These are phyloP conservation scores for Asterella californica DNA, from an alignment of 225 moss, liverwort and hornwort genomes.

Conservation along the genomic window DNA sequence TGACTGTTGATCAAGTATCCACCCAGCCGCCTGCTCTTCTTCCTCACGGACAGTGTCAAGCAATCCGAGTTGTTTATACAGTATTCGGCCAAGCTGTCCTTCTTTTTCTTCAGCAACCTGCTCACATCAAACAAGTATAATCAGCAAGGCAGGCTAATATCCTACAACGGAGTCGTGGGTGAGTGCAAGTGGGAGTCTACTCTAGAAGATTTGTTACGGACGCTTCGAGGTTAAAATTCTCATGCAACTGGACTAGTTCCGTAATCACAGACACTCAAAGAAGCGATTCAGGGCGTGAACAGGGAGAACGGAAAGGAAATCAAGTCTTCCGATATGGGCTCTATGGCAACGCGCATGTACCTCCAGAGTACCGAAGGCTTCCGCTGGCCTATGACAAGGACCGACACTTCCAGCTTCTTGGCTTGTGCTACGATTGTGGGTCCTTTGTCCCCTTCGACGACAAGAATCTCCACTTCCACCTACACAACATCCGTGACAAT, in stretches of 20 bases:
- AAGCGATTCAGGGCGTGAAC: neutral
- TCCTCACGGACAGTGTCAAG: constrained; percentile 43
- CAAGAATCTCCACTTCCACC: constrained; percentile 47
- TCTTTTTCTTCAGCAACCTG: constrained; percentile 42
- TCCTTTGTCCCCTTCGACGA: constrained; percentile 46
- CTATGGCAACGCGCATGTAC: neutral
- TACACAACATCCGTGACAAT: neutral
- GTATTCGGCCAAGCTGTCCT: constrained; percentile 39
- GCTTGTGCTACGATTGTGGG: constrained; percentile 42
- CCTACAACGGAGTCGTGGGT: too few species aligned
- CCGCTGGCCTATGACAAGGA: constrained; percentile 40
- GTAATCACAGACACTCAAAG: neutral
- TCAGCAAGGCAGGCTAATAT: too few species aligned
- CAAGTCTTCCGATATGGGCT: neutral
- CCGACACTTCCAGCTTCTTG: constrained; percentile 41
- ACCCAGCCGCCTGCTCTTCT: constrained; percentile 42
- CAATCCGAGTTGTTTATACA: constrained; percentile 50
- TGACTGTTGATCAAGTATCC: constrained; percentile 47
- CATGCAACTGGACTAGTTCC: neutral
- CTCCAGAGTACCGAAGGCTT: constrained; percentile 44
- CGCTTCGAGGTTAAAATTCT: neutral
- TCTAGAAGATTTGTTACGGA: neutral
- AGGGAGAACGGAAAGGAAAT: neutral
- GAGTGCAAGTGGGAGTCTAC: neutral
- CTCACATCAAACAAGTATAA: neutral